These are phyloP conservation scores for Amanita phalloides DNA, from an alignment of 768 basidiomycete genomes.

Conservation along the genomic window DNA sequence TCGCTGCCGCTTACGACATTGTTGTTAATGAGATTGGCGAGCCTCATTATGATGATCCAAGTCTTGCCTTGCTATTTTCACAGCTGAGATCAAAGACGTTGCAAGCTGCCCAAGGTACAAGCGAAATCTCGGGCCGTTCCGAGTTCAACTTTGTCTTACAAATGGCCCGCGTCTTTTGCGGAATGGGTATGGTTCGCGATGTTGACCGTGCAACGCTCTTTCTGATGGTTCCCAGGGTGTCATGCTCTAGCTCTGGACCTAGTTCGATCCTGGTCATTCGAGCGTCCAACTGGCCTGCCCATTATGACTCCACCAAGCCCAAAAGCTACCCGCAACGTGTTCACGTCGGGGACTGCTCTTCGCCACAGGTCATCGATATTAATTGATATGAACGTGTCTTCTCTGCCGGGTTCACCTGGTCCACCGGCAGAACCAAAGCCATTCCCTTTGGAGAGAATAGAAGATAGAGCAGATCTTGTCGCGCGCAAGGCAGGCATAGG, in stretches of 20 bases:
- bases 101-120: conserved; percentile 88
- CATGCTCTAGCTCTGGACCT: conserved; percentile 88
- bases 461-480: conserved; percentile 47
- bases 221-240: conserved; percentile 47
- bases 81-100: conserved; percentile 85
- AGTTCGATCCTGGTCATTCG: conserved; percentile 86
- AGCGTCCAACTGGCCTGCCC: conserved; percentile 41
- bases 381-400: conserved; percentile 81
- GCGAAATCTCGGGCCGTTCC: conserved; percentile 75
- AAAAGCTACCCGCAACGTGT: conserved; percentile 28
- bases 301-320: conserved; percentile 29
- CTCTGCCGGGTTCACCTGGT: conserved; percentile 43
- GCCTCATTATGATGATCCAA: conserved; percentile 89
- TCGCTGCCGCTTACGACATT: conserved; percentile 48
- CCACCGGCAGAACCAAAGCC: conserved; percentile 9
- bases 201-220: background rate
- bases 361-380: conserved; percentile 65
- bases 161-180: conserved; percentile 85
- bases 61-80: conserved; percentile 81
- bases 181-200: conserved; percentile 64
- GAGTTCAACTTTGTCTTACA: conserved; percentile 97
- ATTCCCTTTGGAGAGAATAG: conserved; percentile 23
- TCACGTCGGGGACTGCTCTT: conserved; percentile 39
- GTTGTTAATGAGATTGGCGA: conserved; percentile 60
- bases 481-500: conserved; percentile 70